Conservation (phyloP, 805 yeast species). For the Candida pseudoglaebosa region DNA sequence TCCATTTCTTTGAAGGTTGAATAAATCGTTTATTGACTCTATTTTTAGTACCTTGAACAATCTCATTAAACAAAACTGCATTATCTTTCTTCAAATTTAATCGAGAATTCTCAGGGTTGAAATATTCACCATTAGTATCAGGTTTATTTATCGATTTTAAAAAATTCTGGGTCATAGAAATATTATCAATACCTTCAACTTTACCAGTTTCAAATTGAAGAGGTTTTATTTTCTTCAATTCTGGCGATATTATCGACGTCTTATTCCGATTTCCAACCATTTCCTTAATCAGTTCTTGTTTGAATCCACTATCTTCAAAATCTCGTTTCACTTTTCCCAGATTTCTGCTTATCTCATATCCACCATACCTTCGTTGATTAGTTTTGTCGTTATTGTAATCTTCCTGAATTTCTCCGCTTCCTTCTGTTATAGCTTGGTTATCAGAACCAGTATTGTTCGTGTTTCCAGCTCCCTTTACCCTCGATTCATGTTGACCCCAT, state of each 20-base stretch:
- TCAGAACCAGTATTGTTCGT: too few relatives aligned
- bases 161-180: not conserved
- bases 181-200: not conserved
- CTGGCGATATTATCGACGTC: not conserved
- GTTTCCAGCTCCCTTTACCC: too few relatives aligned
- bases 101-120: constrained; percentile 21
- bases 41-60: constrained; percentile 12
- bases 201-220: not conserved
- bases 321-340: not conserved
- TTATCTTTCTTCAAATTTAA: constrained; percentile 19
- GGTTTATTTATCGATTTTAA: not conserved
- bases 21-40: constrained; percentile 19
- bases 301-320: not conserved
- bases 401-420: too few relatives aligned
- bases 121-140: constrained; percentile 5
- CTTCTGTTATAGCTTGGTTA: too few relatives aligned
- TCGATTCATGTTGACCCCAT: too few relatives aligned
- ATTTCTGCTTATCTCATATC: too few relatives aligned
- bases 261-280: not conserved
- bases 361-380: too few relatives aligned
- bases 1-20: constrained; percentile 19
- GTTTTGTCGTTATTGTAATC: too few relatives aligned
- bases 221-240: constrained; percentile 2
- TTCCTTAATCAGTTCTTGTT: not conserved
- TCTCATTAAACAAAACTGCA: constrained; percentile 15